Base-by-base conservation (phyloP, 2,329 filamentous ascomycete genomes). In the Calonectria multiphialidica region DNA sequence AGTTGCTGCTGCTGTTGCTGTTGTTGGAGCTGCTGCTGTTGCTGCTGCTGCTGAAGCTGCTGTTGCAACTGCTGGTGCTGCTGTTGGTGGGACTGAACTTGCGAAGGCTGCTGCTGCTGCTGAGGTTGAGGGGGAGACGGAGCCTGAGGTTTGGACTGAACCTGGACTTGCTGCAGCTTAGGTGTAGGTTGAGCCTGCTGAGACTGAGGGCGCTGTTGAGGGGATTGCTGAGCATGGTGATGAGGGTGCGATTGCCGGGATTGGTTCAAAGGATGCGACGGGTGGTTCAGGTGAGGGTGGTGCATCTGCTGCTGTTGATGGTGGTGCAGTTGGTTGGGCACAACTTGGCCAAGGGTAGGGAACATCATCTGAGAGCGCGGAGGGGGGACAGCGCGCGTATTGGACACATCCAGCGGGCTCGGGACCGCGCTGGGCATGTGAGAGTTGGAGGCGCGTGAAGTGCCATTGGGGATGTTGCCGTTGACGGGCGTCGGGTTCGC, bases 391-490 rank as follows among this genome's bases (percentile, higher is more conserved):
- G 81, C 85, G 76, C 84, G 87, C 78, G 87, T 83, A 63, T 86
- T 83, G 70, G 86, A 82, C 70, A 86, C 82, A 72, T 84, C 84
- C 74, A 88, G 85, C 49, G 87, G 84, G 77, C 87, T 87, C 70
- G 88, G 84, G 66, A 88, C 82, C 50, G 87, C 84, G 79, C 87
- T 87, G 71, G 88, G 83, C 71, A 88, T 83, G 76, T 88, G 88
- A 65, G 84, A 79, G 70, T 84, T 85, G 37, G 86, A 83, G 21
- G 84, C 74, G 76, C 84, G 83, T 74, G 86, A 87, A 78, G 88
- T 77, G 67, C 88, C 84, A 81, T 86, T 88, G 73, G 85, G 81
- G 66, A 90, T 84, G 75, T 83, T 88, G 71, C 86, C 78, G 84
- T 87, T 79, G 83, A 88, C 82, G 55, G 87, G 81, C 25, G 85